Evolutionary conservation across 176 grass and related monocot species (phyloP).

Genomic region (maize (Zea mays)): DNA sequence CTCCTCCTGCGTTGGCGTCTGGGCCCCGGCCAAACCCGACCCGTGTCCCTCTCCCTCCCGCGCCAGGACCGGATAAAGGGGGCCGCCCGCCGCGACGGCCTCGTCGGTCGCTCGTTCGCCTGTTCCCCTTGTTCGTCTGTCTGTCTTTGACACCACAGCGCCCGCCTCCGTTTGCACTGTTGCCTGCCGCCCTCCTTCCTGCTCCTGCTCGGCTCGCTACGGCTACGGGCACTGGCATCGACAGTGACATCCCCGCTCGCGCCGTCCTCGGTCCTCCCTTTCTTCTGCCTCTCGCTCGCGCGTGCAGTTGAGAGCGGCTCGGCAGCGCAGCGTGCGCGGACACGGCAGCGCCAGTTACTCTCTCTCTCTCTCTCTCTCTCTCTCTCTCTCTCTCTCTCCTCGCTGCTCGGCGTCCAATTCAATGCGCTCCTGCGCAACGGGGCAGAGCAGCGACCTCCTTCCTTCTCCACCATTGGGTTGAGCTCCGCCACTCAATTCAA

Average conservation of each 20-base stretch:
- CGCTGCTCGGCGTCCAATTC: neutral
- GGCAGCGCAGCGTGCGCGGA: conserved; percentile 11
- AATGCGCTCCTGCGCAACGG: conserved; percentile 32
- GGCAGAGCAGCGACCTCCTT: neutral
- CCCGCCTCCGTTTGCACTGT: conserved; percentile 8
- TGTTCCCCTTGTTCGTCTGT: neutral
- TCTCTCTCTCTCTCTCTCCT: neutral
- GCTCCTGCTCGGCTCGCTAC: neutral
- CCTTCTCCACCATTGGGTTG: neutral
- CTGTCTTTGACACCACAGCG: neutral
- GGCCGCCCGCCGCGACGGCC: neutral
- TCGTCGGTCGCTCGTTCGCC: neutral
- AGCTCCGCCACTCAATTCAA: conserved; percentile 45
- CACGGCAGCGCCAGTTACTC: conserved; percentile 18
- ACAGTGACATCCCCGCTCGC: conserved; percentile 31
- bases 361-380: neutral
- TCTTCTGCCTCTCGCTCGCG: neutral
- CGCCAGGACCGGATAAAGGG: neutral
- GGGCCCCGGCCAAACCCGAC: conserved; percentile 1
- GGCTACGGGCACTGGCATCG: conserved; percentile 34
- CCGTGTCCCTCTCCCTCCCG: neutral
- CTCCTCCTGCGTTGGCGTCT: conserved; percentile 15
- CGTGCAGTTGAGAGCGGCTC: conserved; percentile 2
- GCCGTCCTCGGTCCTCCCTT: neutral
- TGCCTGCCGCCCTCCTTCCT: neutral